Evolutionary conservation across 2,329 filamentous ascomycete species (phyloP).

Genomic region (Polychaeton citri): DNA sequence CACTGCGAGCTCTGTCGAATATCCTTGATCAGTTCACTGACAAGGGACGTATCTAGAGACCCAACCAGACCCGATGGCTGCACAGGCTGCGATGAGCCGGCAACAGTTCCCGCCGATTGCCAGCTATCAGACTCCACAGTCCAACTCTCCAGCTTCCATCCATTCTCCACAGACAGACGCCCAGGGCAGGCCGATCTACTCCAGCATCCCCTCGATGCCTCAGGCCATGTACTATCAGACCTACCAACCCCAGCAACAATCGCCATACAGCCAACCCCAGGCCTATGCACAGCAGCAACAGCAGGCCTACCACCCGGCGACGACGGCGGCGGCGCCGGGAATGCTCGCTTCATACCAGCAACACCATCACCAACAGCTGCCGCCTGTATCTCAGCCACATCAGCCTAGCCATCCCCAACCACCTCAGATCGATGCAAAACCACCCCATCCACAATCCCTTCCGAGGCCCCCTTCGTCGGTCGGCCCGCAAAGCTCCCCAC

Average conservation of each 20-base stretch:
- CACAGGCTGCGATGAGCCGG: constrained; percentile 50
- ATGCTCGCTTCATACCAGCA: constrained; percentile 45
- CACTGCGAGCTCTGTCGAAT: no score
- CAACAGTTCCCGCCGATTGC: constrained; percentile 64
- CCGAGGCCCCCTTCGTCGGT: constrained; percentile 26
- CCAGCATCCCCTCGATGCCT: constrained; percentile 65
- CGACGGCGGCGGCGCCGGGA: constrained; percentile 35
- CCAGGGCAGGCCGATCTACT: constrained; percentile 67
- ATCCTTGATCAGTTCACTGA: no score
- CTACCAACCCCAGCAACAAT: constrained; percentile 35
- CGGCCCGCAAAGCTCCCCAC: constrained; percentile 13
- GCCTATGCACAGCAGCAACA: constrained; percentile 34
- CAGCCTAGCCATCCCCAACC: constrained; percentile 51
- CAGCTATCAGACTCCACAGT: constrained; percentile 80
- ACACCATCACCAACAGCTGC: constrained; percentile 15
- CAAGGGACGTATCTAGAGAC: no score
- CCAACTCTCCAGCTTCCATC: constrained; percentile 86
- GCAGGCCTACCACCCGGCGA: constrained; percentile 39
- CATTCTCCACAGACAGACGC: constrained; percentile 87
- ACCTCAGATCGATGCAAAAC: constrained; percentile 33
- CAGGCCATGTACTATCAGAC: constrained; percentile 66
- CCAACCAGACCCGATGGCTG: constrained; percentile 56
- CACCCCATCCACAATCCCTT: constrained; percentile 25
- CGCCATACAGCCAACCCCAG: constrained; percentile 43
- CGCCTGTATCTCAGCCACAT: constrained; percentile 8